Evolutionary conservation across 345 rosid genomes (phyloP), one percentile per base, ranked within the genome.

Genomic region (Isatis tinctoria): DNA sequence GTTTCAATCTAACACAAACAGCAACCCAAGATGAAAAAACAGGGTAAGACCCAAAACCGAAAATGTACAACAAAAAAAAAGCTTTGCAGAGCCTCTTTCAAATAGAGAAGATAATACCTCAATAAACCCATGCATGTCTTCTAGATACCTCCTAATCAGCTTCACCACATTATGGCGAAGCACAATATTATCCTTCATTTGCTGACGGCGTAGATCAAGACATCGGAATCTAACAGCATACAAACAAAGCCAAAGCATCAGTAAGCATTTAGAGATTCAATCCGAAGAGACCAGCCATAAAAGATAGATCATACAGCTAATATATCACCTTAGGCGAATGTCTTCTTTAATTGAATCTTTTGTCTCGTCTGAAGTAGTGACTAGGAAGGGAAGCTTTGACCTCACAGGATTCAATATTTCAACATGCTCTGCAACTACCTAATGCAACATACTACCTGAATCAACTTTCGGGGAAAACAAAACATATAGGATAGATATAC

Each of bases 131-230:
- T 86, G 90, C n/a, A 53, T 79, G 79, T 95, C 97, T 77, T 95
- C 99, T 13, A 95, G 81, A 82, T 85, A 86, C 68, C 92, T 85
- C 72, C 99, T 85, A 49, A 95, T 85, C 69, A 90, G 81, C 84
- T 95, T 92, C 80, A 87, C 93, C 71, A 95, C 94, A 67, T 71
- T 90, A 82, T 95, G 99, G 30, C 99, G 88, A 83, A 90, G 77
- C 72, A 85, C 75, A 27, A 95, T 85, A 77, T 90, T 95, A 64
- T 63, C 79, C 65, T 74, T 83, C 99, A 95, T 95, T 72, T 92
- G 97, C 61, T 87, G 88, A 56, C 96, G 96, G 45, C 97, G 93
- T 67, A 95, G 83, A 83, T 95, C 99, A 74, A 95, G 97, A 80
- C 83, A 92, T 44, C 99, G 90, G 54, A 85, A 95, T 68, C 99